phyloP scores from a whole-genome alignment of 768 basidiomycete species.

The Pilatotrama ljubarskyi region DNA sequence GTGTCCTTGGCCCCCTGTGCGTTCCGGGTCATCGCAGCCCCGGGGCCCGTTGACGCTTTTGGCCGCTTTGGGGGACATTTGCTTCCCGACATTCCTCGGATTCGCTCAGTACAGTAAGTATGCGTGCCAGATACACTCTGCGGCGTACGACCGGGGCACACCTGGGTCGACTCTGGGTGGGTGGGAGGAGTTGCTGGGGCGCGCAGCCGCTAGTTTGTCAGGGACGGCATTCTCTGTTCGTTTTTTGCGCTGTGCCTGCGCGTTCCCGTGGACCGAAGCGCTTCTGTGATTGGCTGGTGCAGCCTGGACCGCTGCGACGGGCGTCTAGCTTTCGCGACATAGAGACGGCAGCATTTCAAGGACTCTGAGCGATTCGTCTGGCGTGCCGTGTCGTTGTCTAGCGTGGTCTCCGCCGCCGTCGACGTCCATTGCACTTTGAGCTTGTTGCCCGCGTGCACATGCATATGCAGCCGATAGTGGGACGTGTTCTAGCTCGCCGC shows the following conservation, averaged over 20 bases:
- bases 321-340: no score
- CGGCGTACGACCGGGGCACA: neutral
- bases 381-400: neutral
- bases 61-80: no score
- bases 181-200: neutral
- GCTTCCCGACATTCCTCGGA: no score
- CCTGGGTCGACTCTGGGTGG: no score
- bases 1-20: neutral
- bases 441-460: no score
- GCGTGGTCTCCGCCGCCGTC: no score
- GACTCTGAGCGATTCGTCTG: no score
- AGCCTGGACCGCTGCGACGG: neutral
- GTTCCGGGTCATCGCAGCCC: neutral
- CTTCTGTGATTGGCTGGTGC: conserved; percentile 7
- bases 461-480: neutral
- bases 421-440: neutral
- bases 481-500: neutral
- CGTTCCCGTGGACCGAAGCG: neutral
- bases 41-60: no score
- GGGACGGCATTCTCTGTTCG: neutral
- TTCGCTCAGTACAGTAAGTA: no score
- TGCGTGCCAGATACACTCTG: neutral
- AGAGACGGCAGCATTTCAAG: no score
- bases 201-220: neutral
- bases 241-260: neutral